Evolutionary conservation across 257 asterid species (phyloP), one percentile per base, ranked within the genome.

Genomic region (Mentha longifolia): DNA sequence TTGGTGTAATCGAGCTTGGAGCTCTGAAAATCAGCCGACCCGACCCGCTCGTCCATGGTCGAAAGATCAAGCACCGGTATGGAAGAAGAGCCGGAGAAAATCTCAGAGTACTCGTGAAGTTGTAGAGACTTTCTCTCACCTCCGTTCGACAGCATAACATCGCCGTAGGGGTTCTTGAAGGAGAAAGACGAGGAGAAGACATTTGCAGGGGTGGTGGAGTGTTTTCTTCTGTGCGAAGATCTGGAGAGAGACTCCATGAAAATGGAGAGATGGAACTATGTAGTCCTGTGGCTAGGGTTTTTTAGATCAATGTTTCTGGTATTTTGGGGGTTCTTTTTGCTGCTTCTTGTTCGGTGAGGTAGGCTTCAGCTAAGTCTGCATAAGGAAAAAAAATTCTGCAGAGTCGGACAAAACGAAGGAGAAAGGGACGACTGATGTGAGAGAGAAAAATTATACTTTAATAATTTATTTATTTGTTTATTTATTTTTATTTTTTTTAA

Each of bases 31-130:
- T 78, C 92, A 4, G 28, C 83, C 58, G 82, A 66, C 68, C 70
- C 90, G 65, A 43, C 65, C 72, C 74, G 77, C 49, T 78, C 86
- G 13, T 86, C 91, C 17, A 92, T 76, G 22, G 64, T 78, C 52
- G 95, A 71, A 55, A 88, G 88, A 76, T 92, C 98, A 70, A 92
- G 89, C 72, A 90, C 86, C 39, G 97, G 98, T 70, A 90, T 90
- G 74, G 97, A 87, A 11, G 89, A 74, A 30, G 88, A 81, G 15
- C 82, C 86, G 20, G 85, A 66, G 67, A 92, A 92, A 73, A 92
- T 90, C 89, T 92, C 98, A 1, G 81, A 63, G 70, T 90, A 90
- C 73, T 88, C 97, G 41, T 78, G 85, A 64, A 67, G 76, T 50
- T 82, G 87, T 3, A 82, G 61, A 35, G 79, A 28, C 76, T 74